Evolutionary conservation across 306 rosid species (phyloP), one percentile per base, ranked within the genome.

Genomic region (Mucuna pruriens): DNA sequence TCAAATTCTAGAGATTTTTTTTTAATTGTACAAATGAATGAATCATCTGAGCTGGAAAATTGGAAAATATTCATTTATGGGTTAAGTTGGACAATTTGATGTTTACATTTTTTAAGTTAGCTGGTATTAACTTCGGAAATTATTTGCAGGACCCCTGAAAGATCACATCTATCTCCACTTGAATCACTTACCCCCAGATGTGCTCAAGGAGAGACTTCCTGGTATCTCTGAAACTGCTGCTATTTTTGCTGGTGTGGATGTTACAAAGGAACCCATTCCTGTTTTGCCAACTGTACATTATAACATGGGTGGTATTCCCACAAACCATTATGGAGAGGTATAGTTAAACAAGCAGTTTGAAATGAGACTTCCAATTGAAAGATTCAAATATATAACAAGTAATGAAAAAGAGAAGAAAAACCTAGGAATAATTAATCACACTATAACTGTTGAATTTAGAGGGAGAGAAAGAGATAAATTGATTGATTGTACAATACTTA

Each of bases 221-320:
- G 98, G 99, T 75, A 96, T 96, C 82, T 96, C 98, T 64, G 99
- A 96, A 92, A 96, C 99, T 79, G 99, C 99, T 75, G 99, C 99
- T 80, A 96, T 96, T 80, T 96, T 96, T 88, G 97, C 99, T 77
- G 99, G 98, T 10, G 99, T 96, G 57, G 99, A 96, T 88, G 99
- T 95, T 66, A 95, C 98, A 12, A 92, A 95, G 84, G 97, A 95
- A 83, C 99, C 99, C 39, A 93, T 95, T 82, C 99, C 99, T 54
- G 99, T 95, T 79, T 84, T 95, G 85, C 98, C 99, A 62, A 95
- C 99, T 2, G 99, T 93, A 76, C 99, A 95, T 83, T 95, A 95
- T 71, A 95, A 93, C 85, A 95, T 95, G 99, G 99, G 99, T 25
- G 99, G 99, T 36, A 80, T 95, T 85, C 99, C 98, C 61, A 93